Percentiles rank a stretch among this genome's conserved stretches.
Evolutionary conservation across 2,329 filamentous ascomycete genomes (phyloP).

Genomic region (Paramyrothecium roridum): DNA sequence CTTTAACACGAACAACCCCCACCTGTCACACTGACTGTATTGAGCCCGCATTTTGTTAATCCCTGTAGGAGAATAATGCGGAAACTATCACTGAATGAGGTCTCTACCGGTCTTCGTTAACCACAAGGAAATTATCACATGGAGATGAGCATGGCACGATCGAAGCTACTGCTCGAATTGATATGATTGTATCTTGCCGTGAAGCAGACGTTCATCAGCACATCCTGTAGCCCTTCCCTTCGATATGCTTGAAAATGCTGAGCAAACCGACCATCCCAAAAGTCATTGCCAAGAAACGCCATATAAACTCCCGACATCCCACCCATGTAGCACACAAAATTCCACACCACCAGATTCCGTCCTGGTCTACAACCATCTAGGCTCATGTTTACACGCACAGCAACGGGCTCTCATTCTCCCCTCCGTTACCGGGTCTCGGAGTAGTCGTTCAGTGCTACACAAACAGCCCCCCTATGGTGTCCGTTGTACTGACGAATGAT

Average conservation of each 20-base stretch:
- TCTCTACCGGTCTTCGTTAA: too few relatives aligned
- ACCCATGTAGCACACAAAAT: background rate
- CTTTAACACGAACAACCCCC: too few relatives aligned
- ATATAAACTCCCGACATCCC: background rate
- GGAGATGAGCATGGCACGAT: too few relatives aligned
- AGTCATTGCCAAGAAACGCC: background rate
- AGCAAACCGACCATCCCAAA: background rate
- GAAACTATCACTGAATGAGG: too few relatives aligned
- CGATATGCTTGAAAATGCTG: background rate
- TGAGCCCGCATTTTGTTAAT: too few relatives aligned
- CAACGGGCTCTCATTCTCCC: background rate
- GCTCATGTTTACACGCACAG: too few relatives aligned
- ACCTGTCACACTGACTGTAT: too few relatives aligned
- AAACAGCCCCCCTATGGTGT: conserved; percentile 87
- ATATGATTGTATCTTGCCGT: too few relatives aligned
- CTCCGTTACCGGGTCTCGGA: conserved; percentile 47
- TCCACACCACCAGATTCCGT: background rate
- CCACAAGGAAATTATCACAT: too few relatives aligned
- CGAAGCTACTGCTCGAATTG: too few relatives aligned
- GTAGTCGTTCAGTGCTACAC: conserved; percentile 89
- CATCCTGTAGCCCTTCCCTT: background rate
- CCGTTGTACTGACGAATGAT: conserved; percentile 96
- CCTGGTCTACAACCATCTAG: background rate
- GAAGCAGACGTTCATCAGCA: background rate
- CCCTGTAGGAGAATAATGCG: too few relatives aligned